These are phyloP conservation scores for Pythium inflatum DNA, from an alignment of 352 stramenopile species.

Conservation along the genomic window DNA sequence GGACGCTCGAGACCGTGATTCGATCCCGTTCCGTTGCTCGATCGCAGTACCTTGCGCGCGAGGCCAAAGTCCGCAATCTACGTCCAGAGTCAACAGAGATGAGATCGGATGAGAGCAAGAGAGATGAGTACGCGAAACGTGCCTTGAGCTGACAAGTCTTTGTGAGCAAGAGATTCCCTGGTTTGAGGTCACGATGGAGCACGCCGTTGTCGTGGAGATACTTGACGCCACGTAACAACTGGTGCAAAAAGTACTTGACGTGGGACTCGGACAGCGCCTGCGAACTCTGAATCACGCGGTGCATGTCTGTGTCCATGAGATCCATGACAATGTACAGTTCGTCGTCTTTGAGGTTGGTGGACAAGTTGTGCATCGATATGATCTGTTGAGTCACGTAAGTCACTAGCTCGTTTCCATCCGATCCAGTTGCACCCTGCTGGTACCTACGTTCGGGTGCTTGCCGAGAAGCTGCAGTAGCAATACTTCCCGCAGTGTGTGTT, in stretches of 20 bases:
- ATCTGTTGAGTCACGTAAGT: conserved; percentile 60
- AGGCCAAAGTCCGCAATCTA: conserved; percentile 8
- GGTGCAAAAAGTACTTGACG: conserved; percentile 92
- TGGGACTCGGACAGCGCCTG: conserved; percentile 74
- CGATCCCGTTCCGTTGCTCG: neutral
- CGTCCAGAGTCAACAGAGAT: neutral
- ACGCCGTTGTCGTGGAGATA: conserved; percentile 95
- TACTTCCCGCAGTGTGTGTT: conserved; percentile 90
- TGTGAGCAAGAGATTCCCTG: conserved; percentile 97
- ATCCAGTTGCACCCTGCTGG: too few species aligned
- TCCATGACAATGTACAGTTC: conserved; percentile 97
- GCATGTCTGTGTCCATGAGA: conserved; percentile 94
- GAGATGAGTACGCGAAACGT: neutral
- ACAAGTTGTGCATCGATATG: conserved; percentile 81
- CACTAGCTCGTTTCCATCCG: too few species aligned
- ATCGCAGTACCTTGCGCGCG: neutral
- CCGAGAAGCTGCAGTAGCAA: conserved; percentile 85
- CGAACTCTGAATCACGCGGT: conserved; percentile 86
- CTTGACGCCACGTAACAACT: conserved; percentile 89
- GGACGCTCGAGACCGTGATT: neutral
- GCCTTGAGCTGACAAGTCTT: conserved; percentile 27
- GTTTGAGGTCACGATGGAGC: conserved; percentile 97
- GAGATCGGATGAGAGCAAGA: too few species aligned
- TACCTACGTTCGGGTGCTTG: conserved; percentile 80
- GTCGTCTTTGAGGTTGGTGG: conserved; percentile 87